Conservation (phyloP, 108 stramenopile species). For the Nitzschia sp. region DNA sequence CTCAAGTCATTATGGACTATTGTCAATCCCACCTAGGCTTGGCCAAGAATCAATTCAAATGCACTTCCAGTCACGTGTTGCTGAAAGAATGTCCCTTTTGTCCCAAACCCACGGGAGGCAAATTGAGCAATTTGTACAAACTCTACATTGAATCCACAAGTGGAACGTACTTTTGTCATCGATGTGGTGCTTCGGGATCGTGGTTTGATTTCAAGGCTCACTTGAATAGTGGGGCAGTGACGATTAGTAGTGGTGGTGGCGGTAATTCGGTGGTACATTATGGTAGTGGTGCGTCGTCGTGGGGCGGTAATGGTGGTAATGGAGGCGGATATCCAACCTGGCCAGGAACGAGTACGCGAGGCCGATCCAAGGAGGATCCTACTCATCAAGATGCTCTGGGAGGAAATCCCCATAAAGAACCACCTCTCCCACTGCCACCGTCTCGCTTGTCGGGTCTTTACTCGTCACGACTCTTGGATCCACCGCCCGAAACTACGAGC, state of each 20-base stretch:
- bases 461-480: slow-evolving; percentile 52
- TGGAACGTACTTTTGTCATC: slow-evolving; percentile 94
- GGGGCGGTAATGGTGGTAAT: background rate
- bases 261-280: no score
- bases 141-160: slow-evolving; percentile 59
- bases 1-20: slow-evolving; percentile 54
- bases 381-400: background rate
- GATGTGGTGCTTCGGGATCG: slow-evolving; percentile 84
- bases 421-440: slow-evolving; percentile 67
- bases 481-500: background rate
- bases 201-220: slow-evolving; percentile 93
- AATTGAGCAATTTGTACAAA: slow-evolving; percentile 72
- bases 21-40: slow-evolving; percentile 42
- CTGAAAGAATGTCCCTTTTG: slow-evolving; percentile 83
- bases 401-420: background rate
- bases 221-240: slow-evolving; percentile 46
- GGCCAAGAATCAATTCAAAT: slow-evolving; percentile 21
- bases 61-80: slow-evolving; percentile 65
- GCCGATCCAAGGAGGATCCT: background rate
- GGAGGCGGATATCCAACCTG: no score
- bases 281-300: background rate
- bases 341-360: background rate
- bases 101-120: slow-evolving; percentile 66
- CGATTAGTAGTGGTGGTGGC: background rate
- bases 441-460: slow-evolving; percentile 52